Percentiles rank a stretch among this genome's conserved stretches.
Evolutionary conservation across 2,329 filamentous ascomycete species (phyloP).

Genomic region (Zarea fungicola): DNA sequence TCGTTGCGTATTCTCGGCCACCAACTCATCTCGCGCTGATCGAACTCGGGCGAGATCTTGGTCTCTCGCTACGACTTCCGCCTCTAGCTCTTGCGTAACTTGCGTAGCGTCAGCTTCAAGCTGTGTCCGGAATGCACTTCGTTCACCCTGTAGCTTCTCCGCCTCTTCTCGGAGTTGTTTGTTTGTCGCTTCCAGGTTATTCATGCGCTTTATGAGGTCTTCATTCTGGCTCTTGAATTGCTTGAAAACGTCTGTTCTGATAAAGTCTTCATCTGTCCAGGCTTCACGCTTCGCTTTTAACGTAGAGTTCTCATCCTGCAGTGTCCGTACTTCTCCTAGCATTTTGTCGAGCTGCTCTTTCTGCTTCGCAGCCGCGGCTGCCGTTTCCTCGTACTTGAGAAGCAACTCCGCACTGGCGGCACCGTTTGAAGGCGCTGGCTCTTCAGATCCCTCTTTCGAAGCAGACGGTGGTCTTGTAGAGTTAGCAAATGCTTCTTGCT

Average conservation of each 20-base stretch:
- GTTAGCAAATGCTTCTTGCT: constrained; percentile 78
- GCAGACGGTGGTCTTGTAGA: constrained; percentile 44
- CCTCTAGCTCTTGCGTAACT: constrained; percentile 71
- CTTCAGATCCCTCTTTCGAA: constrained; percentile 40
- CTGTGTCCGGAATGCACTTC: constrained; percentile 73
- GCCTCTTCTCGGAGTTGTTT: constrained; percentile 78
- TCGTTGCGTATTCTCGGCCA: constrained; percentile 74
- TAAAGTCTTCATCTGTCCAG: constrained; percentile 87
- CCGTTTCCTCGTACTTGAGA: constrained; percentile 69
- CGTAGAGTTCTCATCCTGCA: constrained; percentile 74
- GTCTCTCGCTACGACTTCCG: constrained; percentile 74
- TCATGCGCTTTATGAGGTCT: constrained; percentile 86
- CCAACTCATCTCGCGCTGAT: constrained; percentile 75
- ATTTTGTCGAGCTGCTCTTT: constrained; percentile 82
- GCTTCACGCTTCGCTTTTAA: constrained; percentile 63
- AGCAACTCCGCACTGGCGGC: constrained; percentile 65
- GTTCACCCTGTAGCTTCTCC: constrained; percentile 77
- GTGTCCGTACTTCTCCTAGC: constrained; percentile 66
- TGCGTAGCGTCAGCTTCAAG: constrained; percentile 75
- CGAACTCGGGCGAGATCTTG: constrained; percentile 82
- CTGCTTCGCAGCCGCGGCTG: constrained; percentile 71
- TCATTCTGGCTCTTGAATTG: constrained; percentile 85
- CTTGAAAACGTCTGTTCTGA: constrained; percentile 90
- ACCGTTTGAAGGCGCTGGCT: constrained; percentile 45
- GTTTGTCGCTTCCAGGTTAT: constrained; percentile 85